Conservation (phyloP, 768 basidiomycete genomes). For the Xerocomus brunneocitrinus region DNA sequence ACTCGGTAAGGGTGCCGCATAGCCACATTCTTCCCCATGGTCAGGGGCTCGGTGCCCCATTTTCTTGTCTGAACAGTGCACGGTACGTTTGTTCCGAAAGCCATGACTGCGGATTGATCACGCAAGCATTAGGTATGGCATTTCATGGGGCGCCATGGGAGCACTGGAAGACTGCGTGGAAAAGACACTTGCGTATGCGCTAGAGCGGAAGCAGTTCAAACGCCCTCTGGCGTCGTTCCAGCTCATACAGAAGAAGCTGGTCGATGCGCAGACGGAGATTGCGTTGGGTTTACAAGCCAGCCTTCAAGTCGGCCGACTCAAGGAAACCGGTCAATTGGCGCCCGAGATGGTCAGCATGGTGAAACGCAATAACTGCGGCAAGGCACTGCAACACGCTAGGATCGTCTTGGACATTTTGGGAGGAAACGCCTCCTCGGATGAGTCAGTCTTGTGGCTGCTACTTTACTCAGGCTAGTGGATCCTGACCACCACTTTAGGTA, state of each 20-base stretch:
- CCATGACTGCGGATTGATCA: neutral
- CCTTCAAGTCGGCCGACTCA: constrained; percentile 79
- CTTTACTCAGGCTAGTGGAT: neutral
- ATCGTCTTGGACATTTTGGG: constrained; percentile 86
- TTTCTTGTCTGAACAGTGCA: constrained; percentile 90
- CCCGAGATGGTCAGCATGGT: constrained; percentile 95
- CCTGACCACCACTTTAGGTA: constrained; percentile 46
- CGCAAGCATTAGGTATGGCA: constrained; percentile 55
- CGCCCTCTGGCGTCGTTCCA: constrained; percentile 92
- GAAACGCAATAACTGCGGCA: constrained; percentile 95
- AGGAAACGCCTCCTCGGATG: constrained; percentile 90
- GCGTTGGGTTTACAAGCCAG: constrained; percentile 73
- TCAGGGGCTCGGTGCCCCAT: constrained; percentile 76
- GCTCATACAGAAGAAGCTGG: constrained; percentile 96
- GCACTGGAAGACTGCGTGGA: constrained; percentile 88
- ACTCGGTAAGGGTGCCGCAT: constrained; percentile 72
- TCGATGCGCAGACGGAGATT: constrained; percentile 86
- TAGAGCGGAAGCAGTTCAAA: constrained; percentile 87
- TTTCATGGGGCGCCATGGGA: constrained; percentile 95
- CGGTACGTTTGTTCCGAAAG: constrained; percentile 35
- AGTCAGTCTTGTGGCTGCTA: constrained; percentile 45
- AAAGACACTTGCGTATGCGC: constrained; percentile 74
- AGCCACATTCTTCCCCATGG: constrained; percentile 75
- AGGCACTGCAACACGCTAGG: constrained; percentile 81
- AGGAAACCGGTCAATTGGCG: constrained; percentile 66